Conservation (phyloP, 805 yeast species). For the Saccharomycopsis lassenensis region DNA sequence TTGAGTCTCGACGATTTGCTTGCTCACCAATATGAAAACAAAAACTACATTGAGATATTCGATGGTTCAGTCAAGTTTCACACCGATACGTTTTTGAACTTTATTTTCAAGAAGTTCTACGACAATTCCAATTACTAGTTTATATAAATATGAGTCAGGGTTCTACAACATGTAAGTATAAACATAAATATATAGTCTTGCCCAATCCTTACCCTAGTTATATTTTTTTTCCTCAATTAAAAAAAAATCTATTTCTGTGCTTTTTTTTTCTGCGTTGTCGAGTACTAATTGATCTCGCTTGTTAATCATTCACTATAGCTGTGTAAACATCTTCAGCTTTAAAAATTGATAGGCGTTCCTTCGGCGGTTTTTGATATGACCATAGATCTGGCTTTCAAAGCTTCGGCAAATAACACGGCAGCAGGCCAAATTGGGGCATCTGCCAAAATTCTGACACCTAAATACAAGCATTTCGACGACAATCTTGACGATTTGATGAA, state of each 20-base stretch:
- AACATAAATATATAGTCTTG: too few species aligned
- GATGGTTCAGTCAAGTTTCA: conserved; percentile 59
- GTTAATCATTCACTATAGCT: too few species aligned
- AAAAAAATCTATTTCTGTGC: too few species aligned
- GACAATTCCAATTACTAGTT: conserved; percentile 12
- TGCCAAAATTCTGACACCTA: conserved; percentile 67
- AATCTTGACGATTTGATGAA: conserved; percentile 39
- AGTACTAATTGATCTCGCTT: too few species aligned
- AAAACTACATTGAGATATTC: conserved; percentile 43
- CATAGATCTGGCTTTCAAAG: conserved; percentile 55
- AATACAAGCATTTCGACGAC: conserved; percentile 46
- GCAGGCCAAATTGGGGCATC: conserved; percentile 87
- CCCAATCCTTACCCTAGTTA: too few species aligned
- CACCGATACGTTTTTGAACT: conserved; percentile 55
- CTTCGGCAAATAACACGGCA: conserved; percentile 70
- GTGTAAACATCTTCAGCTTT: too few species aligned
- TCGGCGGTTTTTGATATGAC: conserved; percentile 20
- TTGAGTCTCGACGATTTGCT: conserved; percentile 45
- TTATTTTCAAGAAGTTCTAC: conserved; percentile 68
- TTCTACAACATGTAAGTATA: too few species aligned
- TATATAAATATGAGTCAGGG: too few species aligned
- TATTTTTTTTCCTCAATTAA: too few species aligned
- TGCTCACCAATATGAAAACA: conserved; percentile 54
- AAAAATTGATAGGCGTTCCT: conserved; percentile 5
- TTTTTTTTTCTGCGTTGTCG: too few species aligned